Evolutionary conservation across 257 asterid species (phyloP).

Genomic region (Nicotiana sylvestris): DNA sequence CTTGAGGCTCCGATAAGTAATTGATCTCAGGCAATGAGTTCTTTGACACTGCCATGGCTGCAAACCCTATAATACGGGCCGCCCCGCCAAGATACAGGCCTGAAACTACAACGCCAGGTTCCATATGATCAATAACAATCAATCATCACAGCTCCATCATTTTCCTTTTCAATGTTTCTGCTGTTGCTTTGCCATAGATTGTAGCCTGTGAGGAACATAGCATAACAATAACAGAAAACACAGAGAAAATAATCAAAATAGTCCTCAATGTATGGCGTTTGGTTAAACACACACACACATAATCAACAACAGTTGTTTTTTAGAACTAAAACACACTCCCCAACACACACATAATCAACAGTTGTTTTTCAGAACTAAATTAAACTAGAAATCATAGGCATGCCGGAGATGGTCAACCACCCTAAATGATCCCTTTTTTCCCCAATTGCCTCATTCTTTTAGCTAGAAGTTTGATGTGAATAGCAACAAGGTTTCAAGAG

Average conservation of each 20-base stretch:
- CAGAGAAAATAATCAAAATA: not conserved
- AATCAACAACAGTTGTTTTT: no score
- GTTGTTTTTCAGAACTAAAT: not conserved
- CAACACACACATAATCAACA: no score
- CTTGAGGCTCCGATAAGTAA: not conserved
- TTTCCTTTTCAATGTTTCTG: not conserved
- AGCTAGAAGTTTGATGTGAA: not conserved
- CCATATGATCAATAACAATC: constrained; percentile 7
- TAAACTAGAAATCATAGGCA: not conserved
- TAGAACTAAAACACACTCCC: no score
- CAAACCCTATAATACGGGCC: not conserved
- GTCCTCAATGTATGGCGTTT: not conserved
- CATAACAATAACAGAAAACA: not conserved
- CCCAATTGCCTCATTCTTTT: not conserved
- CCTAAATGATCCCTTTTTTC: not conserved
- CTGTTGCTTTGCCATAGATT: not conserved
- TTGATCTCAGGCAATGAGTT: not conserved
- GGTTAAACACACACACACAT: no score
- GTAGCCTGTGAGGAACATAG: not conserved
- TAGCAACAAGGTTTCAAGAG: not conserved
- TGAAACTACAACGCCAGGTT: not conserved
- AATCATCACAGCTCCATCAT: constrained; percentile 22
- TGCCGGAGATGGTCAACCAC: not conserved
- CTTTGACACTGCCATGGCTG: not conserved
- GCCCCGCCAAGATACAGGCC: constrained; percentile 26